These are phyloP conservation scores for Saksenaea vasiformis DNA, from an alignment of 371 early-diverging fungal genomes.

Conservation along the genomic window DNA sequence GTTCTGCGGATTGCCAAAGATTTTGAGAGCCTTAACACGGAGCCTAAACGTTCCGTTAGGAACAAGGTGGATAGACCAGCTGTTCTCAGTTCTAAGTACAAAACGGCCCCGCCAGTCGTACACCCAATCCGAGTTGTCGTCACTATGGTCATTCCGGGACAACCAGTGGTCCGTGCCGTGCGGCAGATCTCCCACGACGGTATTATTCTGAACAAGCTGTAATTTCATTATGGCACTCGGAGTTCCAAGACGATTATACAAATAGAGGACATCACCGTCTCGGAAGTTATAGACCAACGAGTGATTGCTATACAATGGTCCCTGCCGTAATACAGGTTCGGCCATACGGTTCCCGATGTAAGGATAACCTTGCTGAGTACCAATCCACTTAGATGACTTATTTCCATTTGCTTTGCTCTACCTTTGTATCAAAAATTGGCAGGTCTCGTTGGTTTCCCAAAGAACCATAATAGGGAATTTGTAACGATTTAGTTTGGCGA, in stretches of 20 bases:
- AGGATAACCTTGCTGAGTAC: constrained; percentile 8
- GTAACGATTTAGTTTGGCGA: neutral
- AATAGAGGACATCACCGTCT: constrained; percentile 1
- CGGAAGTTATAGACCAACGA: constrained; percentile 9
- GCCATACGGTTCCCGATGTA: constrained; percentile 13
- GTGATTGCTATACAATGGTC: neutral
- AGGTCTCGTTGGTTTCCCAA: constrained; percentile 16
- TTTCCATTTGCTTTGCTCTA: constrained; percentile 3
- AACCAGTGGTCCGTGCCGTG: constrained; percentile 10
- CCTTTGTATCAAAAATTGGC: constrained; percentile 20
- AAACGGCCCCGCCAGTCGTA: constrained; percentile 16
- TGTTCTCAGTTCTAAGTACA: neutral
- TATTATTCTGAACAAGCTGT: constrained; percentile 5
- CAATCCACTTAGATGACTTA: neutral
- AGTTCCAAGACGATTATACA: constrained; percentile 16
- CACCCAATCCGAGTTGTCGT: constrained; percentile 13
- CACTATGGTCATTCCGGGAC: constrained; percentile 18
- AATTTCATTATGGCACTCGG: constrained; percentile 8
- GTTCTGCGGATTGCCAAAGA: constrained; percentile 12
- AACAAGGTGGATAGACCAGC: neutral
- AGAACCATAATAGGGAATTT: constrained; percentile 18
- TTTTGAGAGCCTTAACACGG: constrained; percentile 10
- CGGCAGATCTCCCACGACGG: constrained; percentile 11
- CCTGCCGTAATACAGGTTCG: neutral
- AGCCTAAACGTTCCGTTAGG: neutral